A percentile compares a stretch with the other conserved stretches of the same genome.
phyloP scores from a whole-genome alignment of 2,329 filamentous ascomycete species.

The Pseudocercospora pini-densiflorae region DNA sequence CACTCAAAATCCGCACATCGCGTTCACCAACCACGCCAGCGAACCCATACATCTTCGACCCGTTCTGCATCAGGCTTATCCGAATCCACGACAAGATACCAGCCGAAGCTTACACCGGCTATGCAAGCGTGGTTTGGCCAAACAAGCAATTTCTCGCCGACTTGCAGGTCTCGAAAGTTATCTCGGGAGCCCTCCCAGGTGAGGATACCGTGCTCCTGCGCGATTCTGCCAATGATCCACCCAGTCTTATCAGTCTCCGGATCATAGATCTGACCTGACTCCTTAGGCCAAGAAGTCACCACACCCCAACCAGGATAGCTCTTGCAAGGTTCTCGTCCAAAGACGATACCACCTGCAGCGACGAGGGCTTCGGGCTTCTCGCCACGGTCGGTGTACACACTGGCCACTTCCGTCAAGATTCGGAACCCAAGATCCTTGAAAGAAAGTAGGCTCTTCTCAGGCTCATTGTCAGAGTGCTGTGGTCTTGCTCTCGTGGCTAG shows the following conservation, averaged over 20 bases:
- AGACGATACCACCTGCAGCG: conserved; percentile 69
- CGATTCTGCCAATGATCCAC: conserved; percentile 73
- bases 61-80: conserved; percentile 62
- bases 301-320: conserved; percentile 75
- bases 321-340: conserved; percentile 74
- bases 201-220: conserved; percentile 79
- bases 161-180: conserved; percentile 52
- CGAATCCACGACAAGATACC: conserved; percentile 76
- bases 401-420: conserved; percentile 73
- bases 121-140: conserved; percentile 87
- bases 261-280: conserved; percentile 39
- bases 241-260: conserved; percentile 48
- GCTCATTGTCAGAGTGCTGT: conserved; percentile 34
- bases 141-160: conserved; percentile 71
- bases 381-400: conserved; percentile 64
- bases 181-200: conserved; percentile 58
- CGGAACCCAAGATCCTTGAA: conserved; percentile 67
- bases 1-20: background rate
- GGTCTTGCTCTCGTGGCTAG: conserved; percentile 70
- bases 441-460: conserved; percentile 41
- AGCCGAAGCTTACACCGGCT: conserved; percentile 70
- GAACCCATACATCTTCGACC: conserved; percentile 72
- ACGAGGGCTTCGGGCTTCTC: conserved; percentile 68
- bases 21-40: conserved; percentile 70
- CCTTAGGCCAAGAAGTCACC: conserved; percentile 61